Base-by-base conservation (phyloP, 163 green algal genomes). In the Chloroidium sp. region DNA sequence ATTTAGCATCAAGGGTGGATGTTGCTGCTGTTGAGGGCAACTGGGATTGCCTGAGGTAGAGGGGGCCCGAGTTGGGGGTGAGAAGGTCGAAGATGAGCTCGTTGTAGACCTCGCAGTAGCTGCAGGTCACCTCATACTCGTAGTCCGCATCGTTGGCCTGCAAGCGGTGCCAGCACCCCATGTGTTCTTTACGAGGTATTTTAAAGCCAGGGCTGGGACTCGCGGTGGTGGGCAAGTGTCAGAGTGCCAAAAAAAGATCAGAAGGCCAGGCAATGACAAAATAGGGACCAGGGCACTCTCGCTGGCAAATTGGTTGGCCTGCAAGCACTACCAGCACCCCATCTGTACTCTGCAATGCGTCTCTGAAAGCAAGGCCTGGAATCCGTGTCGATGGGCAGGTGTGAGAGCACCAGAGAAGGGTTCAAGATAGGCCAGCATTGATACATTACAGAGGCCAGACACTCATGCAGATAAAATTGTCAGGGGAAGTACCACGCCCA, bases 81-180 rank as follows among this genome's bases (percentile, higher is more conserved):
- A 97, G 86, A 67, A 96, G 89, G 76, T 97, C 93, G 77, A 93
- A 96, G 72, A 97, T 95, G 13, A 94, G 82, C 91, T 95, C 92
- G 76, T 96, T 97, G 86, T 95, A 95, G 1, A 97, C 91, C 85
- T 97, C 93, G 62, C 93, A 82, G 85, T 97, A 97, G 72, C 85
- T 92, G 86, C 90, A 94, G 0, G 86, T 92, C 13, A 97, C 90
- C 0, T 88, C 84, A 13, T 91, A 90, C 61, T 95, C 80, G 79
- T 95, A 89, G 1, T 82, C 84, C 10, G 61, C 64, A 67, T 78
- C 75, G n/a, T 88, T 85, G 6, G 78, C 82, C 72, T 88, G 88
- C 3, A 62, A 79, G 76, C 8, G 58, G 13, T 14, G 14, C 14
- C 12, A 77, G 13, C 13, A 10, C n/a, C 12, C 36, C 36, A 36